These are phyloP conservation scores for Stentor roeselii DNA, from an alignment of 73 alveolate genomes.

Conservation along the genomic window DNA sequence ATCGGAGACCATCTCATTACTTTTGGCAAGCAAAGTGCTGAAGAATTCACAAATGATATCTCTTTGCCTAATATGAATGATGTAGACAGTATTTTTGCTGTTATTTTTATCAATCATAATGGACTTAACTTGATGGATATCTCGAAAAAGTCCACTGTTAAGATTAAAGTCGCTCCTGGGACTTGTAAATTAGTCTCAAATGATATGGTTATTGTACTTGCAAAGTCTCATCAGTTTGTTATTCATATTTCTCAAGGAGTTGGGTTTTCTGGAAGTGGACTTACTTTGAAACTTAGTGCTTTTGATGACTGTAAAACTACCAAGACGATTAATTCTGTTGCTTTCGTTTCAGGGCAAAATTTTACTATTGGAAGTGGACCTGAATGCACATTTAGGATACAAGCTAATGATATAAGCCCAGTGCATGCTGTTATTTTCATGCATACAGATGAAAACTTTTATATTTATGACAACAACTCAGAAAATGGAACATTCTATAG, in stretches of 20 bases:
- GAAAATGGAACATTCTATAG: background rate
- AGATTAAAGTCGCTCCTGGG: background rate
- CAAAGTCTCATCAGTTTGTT: background rate
- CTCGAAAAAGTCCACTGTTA: background rate
- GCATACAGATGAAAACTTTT: background rate
- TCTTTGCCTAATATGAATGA: background rate
- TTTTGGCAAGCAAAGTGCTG: background rate
- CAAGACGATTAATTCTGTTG: background rate
- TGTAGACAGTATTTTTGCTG: background rate
- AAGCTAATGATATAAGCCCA: background rate
- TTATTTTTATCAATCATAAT: no score
- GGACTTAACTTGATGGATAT: background rate
- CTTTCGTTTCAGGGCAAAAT: background rate
- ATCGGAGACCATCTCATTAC: background rate
- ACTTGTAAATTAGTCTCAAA: no score
- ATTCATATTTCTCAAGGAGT: background rate
- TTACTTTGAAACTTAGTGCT: no score
- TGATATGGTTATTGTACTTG: background rate
- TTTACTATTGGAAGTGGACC: background rate
- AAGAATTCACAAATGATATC: background rate
- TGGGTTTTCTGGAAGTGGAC: background rate
- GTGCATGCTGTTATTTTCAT: background rate
- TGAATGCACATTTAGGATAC: background rate
- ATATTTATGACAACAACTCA: background rate
- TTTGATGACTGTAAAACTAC: no score